phyloP scores from a whole-genome alignment of 2,329 filamentous ascomycete species.

The Cladophialophora bantiana region DNA sequence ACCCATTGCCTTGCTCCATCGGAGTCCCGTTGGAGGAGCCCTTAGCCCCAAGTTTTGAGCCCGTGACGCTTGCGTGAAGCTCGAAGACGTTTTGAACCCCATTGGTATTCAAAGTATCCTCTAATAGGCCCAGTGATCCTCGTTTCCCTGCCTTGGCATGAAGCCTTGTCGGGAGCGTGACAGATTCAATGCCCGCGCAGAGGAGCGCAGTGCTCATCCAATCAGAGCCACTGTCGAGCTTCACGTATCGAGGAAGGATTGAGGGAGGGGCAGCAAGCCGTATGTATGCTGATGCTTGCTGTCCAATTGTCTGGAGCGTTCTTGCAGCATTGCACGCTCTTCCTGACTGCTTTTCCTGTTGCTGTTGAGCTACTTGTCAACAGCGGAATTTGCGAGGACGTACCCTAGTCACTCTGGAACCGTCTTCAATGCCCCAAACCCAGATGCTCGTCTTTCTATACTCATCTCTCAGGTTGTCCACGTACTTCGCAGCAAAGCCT shows the following conservation, averaged over 20 bases:
- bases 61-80: constrained; percentile 68
- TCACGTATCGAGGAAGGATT: constrained; percentile 63
- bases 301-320: constrained; percentile 71
- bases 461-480: constrained; percentile 84
- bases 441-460: constrained; percentile 87
- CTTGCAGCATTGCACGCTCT: constrained; percentile 77
- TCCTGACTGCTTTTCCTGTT: constrained; percentile 64
- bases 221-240: constrained; percentile 67
- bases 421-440: constrained; percentile 82
- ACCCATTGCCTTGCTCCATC: constrained; percentile 11
- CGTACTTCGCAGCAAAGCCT: constrained; percentile 74
- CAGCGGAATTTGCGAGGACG: constrained; percentile 38
- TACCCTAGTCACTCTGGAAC: constrained; percentile 62
- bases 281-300: constrained; percentile 77
- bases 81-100: constrained; percentile 82
- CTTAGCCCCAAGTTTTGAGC: constrained; percentile 14
- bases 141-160: constrained; percentile 53
- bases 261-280: constrained; percentile 72
- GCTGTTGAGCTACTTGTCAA: constrained; percentile 13
- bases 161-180: constrained; percentile 77
- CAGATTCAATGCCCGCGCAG: constrained; percentile 76
- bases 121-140: constrained; percentile 67
- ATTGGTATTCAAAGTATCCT: constrained; percentile 72
- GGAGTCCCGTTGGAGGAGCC: constrained; percentile 22
- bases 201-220: constrained; percentile 86